Base-by-base conservation (phyloP, 2,329 filamentous ascomycete genomes). In the Hortaea werneckii region DNA sequence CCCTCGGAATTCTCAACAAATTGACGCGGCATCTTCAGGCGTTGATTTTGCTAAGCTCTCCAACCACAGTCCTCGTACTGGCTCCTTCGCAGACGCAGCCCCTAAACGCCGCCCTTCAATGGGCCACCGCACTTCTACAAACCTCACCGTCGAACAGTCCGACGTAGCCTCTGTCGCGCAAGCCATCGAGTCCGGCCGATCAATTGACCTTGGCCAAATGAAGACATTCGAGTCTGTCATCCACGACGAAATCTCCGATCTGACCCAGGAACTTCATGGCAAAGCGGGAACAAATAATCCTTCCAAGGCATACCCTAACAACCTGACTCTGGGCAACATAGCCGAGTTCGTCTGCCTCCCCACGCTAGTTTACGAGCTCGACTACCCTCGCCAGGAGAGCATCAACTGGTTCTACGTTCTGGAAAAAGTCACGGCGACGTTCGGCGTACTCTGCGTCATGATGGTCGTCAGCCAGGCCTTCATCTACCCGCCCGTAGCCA, bases 361-460 rank as follows among this genome's bases (percentile, higher is more conserved):
- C 3, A 89, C 85, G 0, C 68, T 88, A 4, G 82, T 88, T 10
- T 90, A 89, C 61, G 85, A 90, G 60, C 74, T 85, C 39, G 80
- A 85, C 56, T 89, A 89, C 57, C 85, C 85, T 2, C 76, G 83
- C n/a, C 74, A 76, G 38, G 77, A 85, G 12, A 70, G 64, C 4
- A 83, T 86, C 52, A 80, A 84, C 63, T 87, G 83, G 83, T 71
- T 69, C 53, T 89, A 89, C 57, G 82, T 87, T 4, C 73, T 75
- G 5, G 85, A 89, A 63, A 89, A 89, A 63, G 67, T 74, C 1
- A 71, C 73, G 1, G 85, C 85, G 1, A 82, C 80, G 11, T 76
- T 88, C 48, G 85, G 85, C 5, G 72, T 85, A 46, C 77, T 88
- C 35, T 80, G 82, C 57, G 78, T 87, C 50, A 89, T 89, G 85